phyloP scores from a whole-genome alignment of 352 stramenopile species.

The Globisporangium canariense region DNA sequence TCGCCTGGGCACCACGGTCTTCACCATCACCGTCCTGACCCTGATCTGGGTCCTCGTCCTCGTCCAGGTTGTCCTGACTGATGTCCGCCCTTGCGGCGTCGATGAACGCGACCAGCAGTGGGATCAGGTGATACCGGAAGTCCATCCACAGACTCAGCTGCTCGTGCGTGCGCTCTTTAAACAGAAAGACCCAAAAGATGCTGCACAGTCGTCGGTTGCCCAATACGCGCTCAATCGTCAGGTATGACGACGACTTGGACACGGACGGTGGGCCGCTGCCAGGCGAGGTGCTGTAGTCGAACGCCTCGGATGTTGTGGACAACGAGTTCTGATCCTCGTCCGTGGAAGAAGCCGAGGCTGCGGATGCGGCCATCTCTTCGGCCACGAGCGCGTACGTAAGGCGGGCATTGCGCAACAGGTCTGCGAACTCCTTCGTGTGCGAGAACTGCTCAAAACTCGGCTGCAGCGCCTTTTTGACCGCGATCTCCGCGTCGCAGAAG shows the following conservation, averaged over 20 bases:
- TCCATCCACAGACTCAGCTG: constrained; percentile 87
- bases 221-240: constrained; percentile 74
- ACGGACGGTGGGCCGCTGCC: constrained; percentile 13
- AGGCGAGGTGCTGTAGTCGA: constrained; percentile 13
- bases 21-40: constrained; percentile 25
- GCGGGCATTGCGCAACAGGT: constrained; percentile 50
- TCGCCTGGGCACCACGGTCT: constrained; percentile 3
- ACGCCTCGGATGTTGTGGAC: constrained; percentile 17
- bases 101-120: constrained; percentile 59
- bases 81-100: constrained; percentile 33
- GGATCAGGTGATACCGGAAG: constrained; percentile 63
- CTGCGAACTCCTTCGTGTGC: constrained; percentile 46
- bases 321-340: constrained; percentile 9
- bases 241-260: constrained; percentile 35
- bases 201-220: constrained; percentile 76
- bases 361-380: constrained; percentile 12
- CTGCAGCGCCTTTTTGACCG: constrained; percentile 65
- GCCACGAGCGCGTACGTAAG: constrained; percentile 48
- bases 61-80: constrained; percentile 25
- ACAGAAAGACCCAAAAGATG: constrained; percentile 86
- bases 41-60: constrained; percentile 6
- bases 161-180: constrained; percentile 80
- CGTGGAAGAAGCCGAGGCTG: not conserved
- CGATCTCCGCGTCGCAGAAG: constrained; percentile 72
- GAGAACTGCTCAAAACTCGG: constrained; percentile 69